Percentiles rank a stretch among this genome's conserved stretches.
These are phyloP conservation scores for Pseudogymnoascus sp. DNA, from an alignment of 2,329 filamentous ascomycete species.

Conservation along the genomic window DNA sequence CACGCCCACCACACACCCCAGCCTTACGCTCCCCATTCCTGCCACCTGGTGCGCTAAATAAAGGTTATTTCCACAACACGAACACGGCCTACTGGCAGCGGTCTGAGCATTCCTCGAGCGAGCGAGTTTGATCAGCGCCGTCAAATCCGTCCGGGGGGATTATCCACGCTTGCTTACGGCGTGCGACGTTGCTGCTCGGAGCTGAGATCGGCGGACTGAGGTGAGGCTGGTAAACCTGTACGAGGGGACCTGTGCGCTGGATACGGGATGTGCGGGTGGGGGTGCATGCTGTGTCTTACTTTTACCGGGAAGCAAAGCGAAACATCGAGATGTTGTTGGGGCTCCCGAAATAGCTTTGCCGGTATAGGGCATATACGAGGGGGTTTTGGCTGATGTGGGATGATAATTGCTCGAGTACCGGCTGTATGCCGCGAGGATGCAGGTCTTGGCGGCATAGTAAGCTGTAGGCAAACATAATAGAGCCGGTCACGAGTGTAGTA, in stretches of 20 bases:
- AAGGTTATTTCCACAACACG: conserved; percentile 8
- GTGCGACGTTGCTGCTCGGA: neutral
- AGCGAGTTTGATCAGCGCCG: neutral
- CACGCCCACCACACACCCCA: neutral
- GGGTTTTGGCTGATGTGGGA: conserved; percentile 3
- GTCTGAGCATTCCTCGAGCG: neutral
- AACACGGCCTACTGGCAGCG: neutral
- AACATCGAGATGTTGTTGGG: neutral
- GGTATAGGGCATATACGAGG: neutral
- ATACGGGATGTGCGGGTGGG: neutral
- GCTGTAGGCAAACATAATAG: conserved; percentile 1
- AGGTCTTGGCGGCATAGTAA: neutral
- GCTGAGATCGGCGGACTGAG: neutral
- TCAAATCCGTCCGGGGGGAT: neutral
- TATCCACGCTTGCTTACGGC: neutral
- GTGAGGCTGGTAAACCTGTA: neutral
- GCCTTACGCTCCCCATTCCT: neutral
- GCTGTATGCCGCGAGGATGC: neutral
- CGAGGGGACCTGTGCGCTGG: neutral
- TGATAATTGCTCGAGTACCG: neutral
- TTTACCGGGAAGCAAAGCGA: neutral
- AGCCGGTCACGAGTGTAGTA: neutral
- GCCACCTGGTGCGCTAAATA: neutral
- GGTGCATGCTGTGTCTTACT: neutral
- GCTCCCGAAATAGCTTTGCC: neutral